Evolutionary conservation across 257 asterid species (phyloP), one percentile per base, ranked within the genome.

Genomic region (Solanum megistacrolobum): DNA sequence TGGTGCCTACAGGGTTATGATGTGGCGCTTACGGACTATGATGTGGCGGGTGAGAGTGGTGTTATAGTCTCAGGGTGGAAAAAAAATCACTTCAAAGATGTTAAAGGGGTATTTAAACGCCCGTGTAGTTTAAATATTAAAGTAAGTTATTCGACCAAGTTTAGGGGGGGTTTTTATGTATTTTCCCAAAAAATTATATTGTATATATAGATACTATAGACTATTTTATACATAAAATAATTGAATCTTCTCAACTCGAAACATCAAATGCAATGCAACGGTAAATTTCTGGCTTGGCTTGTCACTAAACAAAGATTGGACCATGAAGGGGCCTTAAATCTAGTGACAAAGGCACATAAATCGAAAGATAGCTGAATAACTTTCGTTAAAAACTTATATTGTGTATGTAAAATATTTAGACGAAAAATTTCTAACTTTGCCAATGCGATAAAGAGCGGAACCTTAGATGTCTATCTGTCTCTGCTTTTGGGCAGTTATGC

Each of bases 401-500:
- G 0, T 34, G 1, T 73, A 73, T 9, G 12, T 34, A 72, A 12
- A 73, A 20, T 34, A 73, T 9, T 73, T 73, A 4, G 0, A 35
- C 0, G 0, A 35, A 73, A 73, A 73, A 73, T 20, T 73, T 73
- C 82, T 18, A 18, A 72, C 8, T 72, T 72, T 11, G 46, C 1
- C 4, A 18, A 34, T 16, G 25, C 11, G 2, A 79, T 43, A 46
- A 43, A 52, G 16, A 12, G 7, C 9, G n/a, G 18, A 81, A 16
- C 29, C 29, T 46, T 81, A 81, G 25, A 82, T 41, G 65, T 68
- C 62, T 18, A 68, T 85, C 82, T 16, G 65, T 72, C 87, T 68
- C 82, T 68, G 68, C 82, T 68, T 85, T 85, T 27, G 87, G 43
- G 31, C 0, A 65, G 87, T 62, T 68, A 36, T 81, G 84, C 62